Percentiles rank a stretch among this genome's conserved stretches.
Conservation (phyloP, 2,329 filamentous ascomycete species). For the Venturiaceae sp. region DNA sequence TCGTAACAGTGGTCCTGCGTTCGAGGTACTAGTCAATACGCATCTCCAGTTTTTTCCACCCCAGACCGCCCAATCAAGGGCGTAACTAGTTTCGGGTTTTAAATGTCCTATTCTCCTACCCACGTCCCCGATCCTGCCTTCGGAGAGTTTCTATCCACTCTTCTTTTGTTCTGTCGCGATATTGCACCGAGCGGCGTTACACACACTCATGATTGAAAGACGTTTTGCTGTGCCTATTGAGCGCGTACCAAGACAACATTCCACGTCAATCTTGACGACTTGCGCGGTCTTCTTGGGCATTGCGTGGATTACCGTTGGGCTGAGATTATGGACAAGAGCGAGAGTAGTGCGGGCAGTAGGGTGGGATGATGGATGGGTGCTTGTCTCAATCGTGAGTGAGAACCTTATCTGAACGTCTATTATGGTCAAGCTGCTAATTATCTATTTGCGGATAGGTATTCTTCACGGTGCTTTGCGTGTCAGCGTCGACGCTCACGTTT, state of each 20-base stretch:
- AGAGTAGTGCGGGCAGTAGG: conserved; percentile 17
- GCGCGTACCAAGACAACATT: not conserved
- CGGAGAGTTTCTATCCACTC: not conserved
- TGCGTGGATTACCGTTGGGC: not conserved
- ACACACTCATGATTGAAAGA: not conserved
- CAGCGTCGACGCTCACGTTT: conserved; percentile 13
- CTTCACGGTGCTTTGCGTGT: conserved; percentile 13
- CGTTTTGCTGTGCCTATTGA: not conserved
- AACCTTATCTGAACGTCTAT: conserved; percentile 19
- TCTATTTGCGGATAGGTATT: conserved; percentile 1
- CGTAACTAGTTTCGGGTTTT: no score
- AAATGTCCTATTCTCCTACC: no score
- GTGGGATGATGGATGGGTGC: conserved; percentile 33
- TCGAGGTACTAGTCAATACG: no score
- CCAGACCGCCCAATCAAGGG: no score
- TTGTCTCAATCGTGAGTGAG: conserved; percentile 24
- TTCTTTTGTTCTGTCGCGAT: not conserved
- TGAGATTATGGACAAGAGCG: not conserved
- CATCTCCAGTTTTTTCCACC: no score
- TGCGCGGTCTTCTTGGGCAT: not conserved
- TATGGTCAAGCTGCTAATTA: conserved; percentile 11
- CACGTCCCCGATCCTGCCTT: no score
- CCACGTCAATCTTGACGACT: not conserved
- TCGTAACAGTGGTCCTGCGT: no score
- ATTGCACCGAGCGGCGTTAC: no score